A percentile compares a stretch with the other conserved stretches of the same genome.
These are phyloP conservation scores for Stellera chamaejasme DNA, from an alignment of 345 rosid genomes.

Conservation along the genomic window DNA sequence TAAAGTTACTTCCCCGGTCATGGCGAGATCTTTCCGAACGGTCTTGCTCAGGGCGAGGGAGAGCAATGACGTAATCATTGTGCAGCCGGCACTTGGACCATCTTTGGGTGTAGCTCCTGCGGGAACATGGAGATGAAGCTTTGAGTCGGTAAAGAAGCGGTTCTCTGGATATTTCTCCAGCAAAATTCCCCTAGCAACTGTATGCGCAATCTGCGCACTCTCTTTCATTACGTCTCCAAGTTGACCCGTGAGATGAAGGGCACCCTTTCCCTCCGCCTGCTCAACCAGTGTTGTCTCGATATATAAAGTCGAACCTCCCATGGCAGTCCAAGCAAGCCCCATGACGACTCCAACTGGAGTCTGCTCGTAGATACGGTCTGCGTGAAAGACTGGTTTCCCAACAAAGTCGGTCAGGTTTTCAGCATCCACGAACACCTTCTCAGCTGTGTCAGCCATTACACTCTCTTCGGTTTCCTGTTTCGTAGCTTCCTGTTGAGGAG, in stretches of 20 bases:
- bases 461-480: constrained; percentile 30
- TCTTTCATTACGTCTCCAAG: constrained; percentile 99
- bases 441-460: constrained; percentile 28
- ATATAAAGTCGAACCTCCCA: constrained; percentile 99
- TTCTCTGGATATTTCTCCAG: constrained; percentile 58
- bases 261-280: constrained; percentile 89
- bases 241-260: constrained; percentile 77
- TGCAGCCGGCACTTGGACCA: constrained; percentile 99
- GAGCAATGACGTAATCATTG: constrained; percentile 96
- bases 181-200: constrained; percentile 72
- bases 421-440: constrained; percentile 56
- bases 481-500: constrained; percentile 29
- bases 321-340: constrained; percentile 99
- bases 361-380: constrained; percentile 78
- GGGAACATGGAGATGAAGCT: constrained; percentile 99
- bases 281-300: constrained; percentile 83
- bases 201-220: constrained; percentile 93
- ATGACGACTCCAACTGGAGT: constrained; percentile 96
- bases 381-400: constrained; percentile 95
- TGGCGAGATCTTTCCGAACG: constrained; percentile 76
- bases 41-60: constrained; percentile 80
- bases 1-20: constrained; percentile 95
- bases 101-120: constrained; percentile 98
- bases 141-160: constrained; percentile 70
- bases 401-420: constrained; percentile 74